These are phyloP conservation scores for Chrysoporthe deuterocubensis DNA, from an alignment of 2,329 filamentous ascomycete genomes.

Conservation along the genomic window DNA sequence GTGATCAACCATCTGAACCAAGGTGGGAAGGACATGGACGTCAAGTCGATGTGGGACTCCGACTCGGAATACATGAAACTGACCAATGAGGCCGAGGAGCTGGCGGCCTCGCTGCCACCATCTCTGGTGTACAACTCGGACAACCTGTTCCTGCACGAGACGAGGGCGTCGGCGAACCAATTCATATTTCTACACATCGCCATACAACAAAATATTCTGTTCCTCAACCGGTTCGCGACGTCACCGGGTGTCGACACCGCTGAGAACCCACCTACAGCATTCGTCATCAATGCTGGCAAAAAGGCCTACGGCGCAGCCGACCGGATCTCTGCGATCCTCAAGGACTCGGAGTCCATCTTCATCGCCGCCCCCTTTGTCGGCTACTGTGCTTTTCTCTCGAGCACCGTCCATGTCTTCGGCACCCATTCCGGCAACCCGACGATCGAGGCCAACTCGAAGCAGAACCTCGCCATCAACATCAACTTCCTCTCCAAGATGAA, in stretches of 20 bases:
- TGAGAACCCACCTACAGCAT: constrained; percentile 74
- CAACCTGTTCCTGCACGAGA: constrained; percentile 83
- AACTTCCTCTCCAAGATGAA: constrained; percentile 94
- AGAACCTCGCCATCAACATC: constrained; percentile 84
- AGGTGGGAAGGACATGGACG: constrained; percentile 80
- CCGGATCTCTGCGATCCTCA: constrained; percentile 81
- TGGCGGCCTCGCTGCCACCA: constrained; percentile 71
- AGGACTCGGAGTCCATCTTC: constrained; percentile 73
- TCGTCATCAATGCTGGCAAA: constrained; percentile 74
- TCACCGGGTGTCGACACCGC: constrained; percentile 67
- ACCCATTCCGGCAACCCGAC: constrained; percentile 83
- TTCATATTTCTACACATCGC: constrained; percentile 92
- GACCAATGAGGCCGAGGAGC: constrained; percentile 70
- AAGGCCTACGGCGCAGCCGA: constrained; percentile 84
- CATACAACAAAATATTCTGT: constrained; percentile 86
- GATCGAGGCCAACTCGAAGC: constrained; percentile 78
- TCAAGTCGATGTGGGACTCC: constrained; percentile 77
- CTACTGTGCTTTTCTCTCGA: constrained; percentile 91
- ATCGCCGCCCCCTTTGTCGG: constrained; percentile 91
- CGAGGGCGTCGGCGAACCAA: constrained; percentile 85
- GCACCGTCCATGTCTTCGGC: constrained; percentile 90
- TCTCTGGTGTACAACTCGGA: constrained; percentile 75
- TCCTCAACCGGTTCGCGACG: constrained; percentile 86
- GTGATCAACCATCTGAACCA: constrained; percentile 90
- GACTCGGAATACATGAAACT: constrained; percentile 78